phyloP scores from a whole-genome alignment of 108 stramenopile species.

The Craspedostauros australis region DNA sequence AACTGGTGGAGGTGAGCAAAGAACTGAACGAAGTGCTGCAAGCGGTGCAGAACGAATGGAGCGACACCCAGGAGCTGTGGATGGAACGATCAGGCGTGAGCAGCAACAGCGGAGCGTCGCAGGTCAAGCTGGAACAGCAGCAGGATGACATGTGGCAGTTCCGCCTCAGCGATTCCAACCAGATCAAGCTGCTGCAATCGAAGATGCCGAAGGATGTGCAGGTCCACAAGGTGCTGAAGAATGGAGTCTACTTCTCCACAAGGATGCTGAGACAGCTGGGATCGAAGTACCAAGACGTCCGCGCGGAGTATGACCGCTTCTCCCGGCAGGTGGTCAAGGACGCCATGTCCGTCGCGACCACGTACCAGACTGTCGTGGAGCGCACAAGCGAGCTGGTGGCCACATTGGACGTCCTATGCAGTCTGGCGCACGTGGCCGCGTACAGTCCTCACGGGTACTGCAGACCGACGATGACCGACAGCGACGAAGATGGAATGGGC shows the following conservation, averaged over 20 bases:
- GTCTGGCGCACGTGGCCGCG: constrained; percentile 85
- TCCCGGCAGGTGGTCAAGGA: constrained; percentile 67
- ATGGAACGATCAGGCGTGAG: constrained; percentile 30
- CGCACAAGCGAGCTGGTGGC: constrained; percentile 45
- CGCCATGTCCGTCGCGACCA: constrained; percentile 75
- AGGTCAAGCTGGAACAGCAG: constrained; percentile 64
- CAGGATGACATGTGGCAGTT: constrained; percentile 66
- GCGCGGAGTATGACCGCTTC: constrained; percentile 65
- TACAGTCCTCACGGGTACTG: constrained; percentile 76
- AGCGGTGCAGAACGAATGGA: constrained; percentile 62
- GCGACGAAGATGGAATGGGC: constrained; percentile 69
- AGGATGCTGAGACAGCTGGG: constrained; percentile 56
- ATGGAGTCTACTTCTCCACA: constrained; percentile 95
- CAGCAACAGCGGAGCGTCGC: constrained; percentile 10
- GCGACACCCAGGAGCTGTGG: constrained; percentile 63
- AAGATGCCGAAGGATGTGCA: constrained; percentile 25
- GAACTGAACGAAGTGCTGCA: constrained; percentile 60
- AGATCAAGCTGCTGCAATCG: constrained; percentile 47
- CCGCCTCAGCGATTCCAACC: constrained; percentile 72
- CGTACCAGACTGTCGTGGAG: constrained; percentile 84
- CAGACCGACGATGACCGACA: constrained; percentile 83
- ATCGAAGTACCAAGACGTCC: constrained; percentile 47
- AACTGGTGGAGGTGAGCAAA: constrained; percentile 57
- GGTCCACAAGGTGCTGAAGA: constrained; percentile 80
- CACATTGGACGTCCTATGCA: constrained; percentile 79